A percentile compares a stretch with the other conserved stretches of the same genome.
Conservation (phyloP, 768 basidiomycete species). For the Lactarius akahatsu region DNA sequence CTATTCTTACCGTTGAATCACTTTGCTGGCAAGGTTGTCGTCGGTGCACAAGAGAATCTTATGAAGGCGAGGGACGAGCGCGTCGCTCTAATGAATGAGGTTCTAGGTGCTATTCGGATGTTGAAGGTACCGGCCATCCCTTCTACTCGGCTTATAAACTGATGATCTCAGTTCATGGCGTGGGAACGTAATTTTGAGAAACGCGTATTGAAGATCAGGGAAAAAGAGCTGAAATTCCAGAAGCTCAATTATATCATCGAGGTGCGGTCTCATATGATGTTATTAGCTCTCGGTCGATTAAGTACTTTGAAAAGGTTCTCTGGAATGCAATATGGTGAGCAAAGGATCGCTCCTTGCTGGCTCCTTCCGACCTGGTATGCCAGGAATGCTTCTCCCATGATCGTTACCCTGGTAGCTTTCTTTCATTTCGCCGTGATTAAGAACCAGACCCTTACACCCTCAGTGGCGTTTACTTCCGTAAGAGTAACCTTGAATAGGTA, state of each 20-base stretch:
- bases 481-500: neutral
- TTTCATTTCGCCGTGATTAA: slow-evolving; percentile 71
- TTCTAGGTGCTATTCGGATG: slow-evolving; percentile 88
- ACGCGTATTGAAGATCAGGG: slow-evolving; percentile 67
- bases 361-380: neutral
- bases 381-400: slow-evolving; percentile 47
- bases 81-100: slow-evolving; percentile 91
- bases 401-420: slow-evolving; percentile 53
- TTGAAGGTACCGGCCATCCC: slow-evolving; percentile 51
- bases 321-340: slow-evolving; percentile 57
- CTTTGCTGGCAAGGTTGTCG: slow-evolving; percentile 75
- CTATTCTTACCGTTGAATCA: slow-evolving; percentile 74
- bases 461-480: slow-evolving; percentile 72
- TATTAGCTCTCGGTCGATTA: slow-evolving; percentile 4
- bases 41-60: slow-evolving; percentile 75
- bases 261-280: slow-evolving; percentile 37
- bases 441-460: slow-evolving; percentile 68
- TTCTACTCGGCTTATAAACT: neutral
- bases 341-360: neutral
- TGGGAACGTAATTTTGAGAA: slow-evolving; percentile 90
- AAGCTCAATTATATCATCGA: slow-evolving; percentile 87
- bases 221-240: slow-evolving; percentile 81
- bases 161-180: slow-evolving; percentile 78
- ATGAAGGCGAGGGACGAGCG: slow-evolving; percentile 94
- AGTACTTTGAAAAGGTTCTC: slow-evolving; percentile 35